Evolutionary conservation across 169 alveolate species (phyloP), one percentile per base, ranked within the genome.

Genomic region (Plasmodium coatneyi): DNA sequence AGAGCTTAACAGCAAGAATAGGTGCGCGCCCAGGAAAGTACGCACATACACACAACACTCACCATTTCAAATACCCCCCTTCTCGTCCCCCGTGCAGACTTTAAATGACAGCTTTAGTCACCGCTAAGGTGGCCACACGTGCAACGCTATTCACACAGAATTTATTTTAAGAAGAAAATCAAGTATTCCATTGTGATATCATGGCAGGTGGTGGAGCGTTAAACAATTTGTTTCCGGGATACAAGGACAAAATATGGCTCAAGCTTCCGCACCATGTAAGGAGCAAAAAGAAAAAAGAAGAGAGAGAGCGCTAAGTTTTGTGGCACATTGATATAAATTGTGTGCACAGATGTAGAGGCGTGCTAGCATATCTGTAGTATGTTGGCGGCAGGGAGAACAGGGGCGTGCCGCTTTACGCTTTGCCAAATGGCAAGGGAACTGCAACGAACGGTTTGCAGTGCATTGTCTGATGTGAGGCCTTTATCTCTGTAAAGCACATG

Each of bases 151-250:
- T 19, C 16, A 83, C 56, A 80, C 32, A 36, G 46, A 36, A 66
- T 22, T 14, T 46, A 70, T 32, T 12, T 74, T 74, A 12, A 84
- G 28, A 72, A 72, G 19, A 84, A 71, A 46, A 9, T 71, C 14
- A 84, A 72, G 54, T 60, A 32, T 72, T 72, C 66, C 49, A 72
- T 6, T 10, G 36, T 22, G 22, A 76, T 71, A 71, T 32, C 22
- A 95, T 93, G 93, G 97, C 97, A 36, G 98, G 98, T 16, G 98
- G 98, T 79, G 98, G 97, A 84, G 98, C 98, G 10, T 70, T 97
- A 80, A 96, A 96, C 83, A 96, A 96, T 87, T 95, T 97, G 70
- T 96, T 97, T 84, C 98, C 98, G 3, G 98, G 98, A 72, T 97
- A 97, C 92, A 96, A 96, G 92, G 98, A 96, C 89, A 97, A 97